Evolutionary conservation across 2,329 filamentous ascomycete species (phyloP), one percentile per base, ranked within the genome.

Genomic region (Hypomyces perniciosus): DNA sequence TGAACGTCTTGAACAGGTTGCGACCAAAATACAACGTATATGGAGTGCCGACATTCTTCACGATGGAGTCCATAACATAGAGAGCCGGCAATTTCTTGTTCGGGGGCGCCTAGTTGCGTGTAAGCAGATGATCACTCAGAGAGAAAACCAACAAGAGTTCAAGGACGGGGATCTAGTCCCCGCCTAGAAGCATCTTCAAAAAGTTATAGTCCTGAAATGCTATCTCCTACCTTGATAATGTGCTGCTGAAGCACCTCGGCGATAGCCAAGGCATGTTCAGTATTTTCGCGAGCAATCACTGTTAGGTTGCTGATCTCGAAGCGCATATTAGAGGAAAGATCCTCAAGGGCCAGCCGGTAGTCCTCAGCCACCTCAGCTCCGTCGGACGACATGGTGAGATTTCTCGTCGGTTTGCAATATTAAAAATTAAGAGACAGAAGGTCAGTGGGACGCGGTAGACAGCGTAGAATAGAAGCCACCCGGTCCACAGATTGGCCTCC

Each of bases 231-330:
- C 79, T 87, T 87, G 71, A 90, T 85, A 69, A 99, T 96, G 65
- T 99, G 93, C 57, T 91, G 87, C 68, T 95, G 88, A 61, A 99
- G 74, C 44, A 89, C 89, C 63, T 89, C 84, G 13, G 93, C 91
- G 62, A 99, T 97, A 58, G 88, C 89, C 68, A 95, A 83, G 34
- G 93, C 93, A 75, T 96, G 88, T 71, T 95, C 90, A 58, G 91
- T 96, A 64, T 95, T 96, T 71, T 99, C 93, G 69, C 95, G 90
- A 54, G 93, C 93, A 71, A 99, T 97, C 68, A 96, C 84, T 56
- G 93, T 99, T 72, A 99, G 73, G 72, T 95, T 97, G 77, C 88
- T 92, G 69, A 99, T 99, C 72, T 97, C 92, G 71, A 90, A 90
- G 65, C 90, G 86, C 72, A 90, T 89, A 73, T 96, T 96, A 66